Evolutionary conservation across 2,329 filamentous ascomycete genomes (phyloP).

Genomic region (Hypoxylon sp.): DNA sequence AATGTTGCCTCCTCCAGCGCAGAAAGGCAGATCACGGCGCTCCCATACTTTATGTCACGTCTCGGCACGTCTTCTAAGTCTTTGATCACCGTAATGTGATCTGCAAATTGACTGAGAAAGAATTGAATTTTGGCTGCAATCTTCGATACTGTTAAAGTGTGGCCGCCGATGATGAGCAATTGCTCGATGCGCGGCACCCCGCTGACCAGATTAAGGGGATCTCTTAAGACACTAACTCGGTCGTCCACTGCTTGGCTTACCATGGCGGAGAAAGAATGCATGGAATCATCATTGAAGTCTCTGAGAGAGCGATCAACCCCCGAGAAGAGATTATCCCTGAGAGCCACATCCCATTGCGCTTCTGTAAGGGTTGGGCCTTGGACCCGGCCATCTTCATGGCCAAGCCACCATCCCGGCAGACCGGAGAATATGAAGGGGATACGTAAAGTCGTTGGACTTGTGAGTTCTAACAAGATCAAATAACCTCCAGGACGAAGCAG

Average conservation of each 20-base stretch:
- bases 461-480: slow-evolving; percentile 62
- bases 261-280: too few species aligned
- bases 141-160: too few species aligned
- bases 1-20: too few species aligned
- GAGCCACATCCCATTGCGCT: slow-evolving; percentile 23
- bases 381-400: slow-evolving; percentile 18
- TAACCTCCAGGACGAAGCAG: slow-evolving; percentile 63
- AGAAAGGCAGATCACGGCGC: too few species aligned
- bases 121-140: too few species aligned
- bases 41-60: too few species aligned
- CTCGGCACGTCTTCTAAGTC: too few species aligned
- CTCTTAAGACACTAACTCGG: slow-evolving; percentile 28
- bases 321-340: slow-evolving; percentile 31
- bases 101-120: too few species aligned
- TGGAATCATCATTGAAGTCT: neutral
- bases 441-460: slow-evolving; percentile 18
- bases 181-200: too few species aligned
- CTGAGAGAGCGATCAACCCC: slow-evolving; percentile 24
- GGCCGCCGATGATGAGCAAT: too few species aligned
- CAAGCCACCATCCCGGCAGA: slow-evolving; percentile 50
- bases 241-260: slow-evolving; percentile 15
- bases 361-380: neutral
- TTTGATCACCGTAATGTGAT: too few species aligned
- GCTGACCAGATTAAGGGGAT: slow-evolving; percentile 11
- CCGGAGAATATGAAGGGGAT: slow-evolving; percentile 19